Evolutionary conservation across 2,329 filamentous ascomycete species (phyloP).

Genomic region (Cucurbitaria berberidis): DNA sequence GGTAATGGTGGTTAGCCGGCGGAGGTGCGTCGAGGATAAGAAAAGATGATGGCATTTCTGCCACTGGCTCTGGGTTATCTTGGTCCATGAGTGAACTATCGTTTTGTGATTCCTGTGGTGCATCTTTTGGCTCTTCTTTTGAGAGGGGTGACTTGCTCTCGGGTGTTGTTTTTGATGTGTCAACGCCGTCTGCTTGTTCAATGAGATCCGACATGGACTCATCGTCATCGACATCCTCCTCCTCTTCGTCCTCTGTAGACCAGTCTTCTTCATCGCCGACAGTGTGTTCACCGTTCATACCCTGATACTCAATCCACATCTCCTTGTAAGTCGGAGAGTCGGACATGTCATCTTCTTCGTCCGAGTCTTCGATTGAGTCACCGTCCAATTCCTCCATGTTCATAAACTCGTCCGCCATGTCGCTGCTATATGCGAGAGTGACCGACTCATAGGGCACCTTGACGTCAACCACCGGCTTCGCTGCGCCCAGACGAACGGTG

Average conservation of each 20-base stretch:
- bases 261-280: conserved; percentile 45
- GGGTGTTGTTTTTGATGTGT: conserved; percentile 46
- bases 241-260: conserved; percentile 48
- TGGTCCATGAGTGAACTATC: conserved; percentile 8
- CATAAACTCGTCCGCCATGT: conserved; percentile 46
- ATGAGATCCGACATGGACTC: conserved; percentile 41
- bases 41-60: conserved; percentile 32
- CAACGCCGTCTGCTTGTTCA: conserved; percentile 19
- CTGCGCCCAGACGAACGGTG: conserved; percentile 60
- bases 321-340: conserved; percentile 44
- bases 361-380: conserved; percentile 40
- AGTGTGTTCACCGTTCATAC: conserved; percentile 40
- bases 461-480: conserved; percentile 58
- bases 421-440: conserved; percentile 55
- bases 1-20: conserved; percentile 48
- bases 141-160: conserved; percentile 30
- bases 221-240: conserved; percentile 28
- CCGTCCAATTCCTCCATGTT: conserved; percentile 33
- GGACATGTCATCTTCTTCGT: conserved; percentile 40
- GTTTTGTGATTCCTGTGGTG: conserved; percentile 3
- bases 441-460: conserved; percentile 57
- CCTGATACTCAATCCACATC: conserved; percentile 49
- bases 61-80: conserved; percentile 8
- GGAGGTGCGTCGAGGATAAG: conserved; percentile 45
- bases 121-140: conserved; percentile 29